phyloP scores from a whole-genome alignment of 2,329 filamentous ascomycete genomes.

The Hymenoscyphus scutula region DNA sequence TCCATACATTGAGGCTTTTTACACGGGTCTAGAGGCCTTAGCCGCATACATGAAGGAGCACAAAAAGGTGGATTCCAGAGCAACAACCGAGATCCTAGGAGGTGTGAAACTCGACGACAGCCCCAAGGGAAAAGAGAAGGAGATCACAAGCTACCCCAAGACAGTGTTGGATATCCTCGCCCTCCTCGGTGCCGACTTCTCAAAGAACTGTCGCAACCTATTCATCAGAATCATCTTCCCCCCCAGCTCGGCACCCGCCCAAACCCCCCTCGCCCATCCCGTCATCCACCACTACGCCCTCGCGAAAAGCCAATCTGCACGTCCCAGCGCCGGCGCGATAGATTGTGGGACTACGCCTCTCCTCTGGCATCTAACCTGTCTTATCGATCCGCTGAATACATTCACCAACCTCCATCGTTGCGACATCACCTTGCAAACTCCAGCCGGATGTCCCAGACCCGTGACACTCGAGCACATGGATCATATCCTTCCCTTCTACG shows the following conservation, averaged over 20 bases:
- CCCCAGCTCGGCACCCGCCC: no score
- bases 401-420: background rate
- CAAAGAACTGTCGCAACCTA: background rate
- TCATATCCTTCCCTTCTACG: constrained; percentile 31
- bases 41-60: background rate
- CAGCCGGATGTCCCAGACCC: background rate
- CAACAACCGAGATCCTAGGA: background rate
- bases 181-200: background rate
- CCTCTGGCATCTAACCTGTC: background rate
- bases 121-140: background rate
- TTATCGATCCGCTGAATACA: background rate
- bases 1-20: background rate
- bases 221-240: constrained; percentile 2
- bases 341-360: background rate
- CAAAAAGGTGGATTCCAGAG: background rate
- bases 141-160: background rate
- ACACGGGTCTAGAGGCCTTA: background rate
- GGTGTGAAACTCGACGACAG: background rate
- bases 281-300: background rate
- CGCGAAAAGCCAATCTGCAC: background rate
- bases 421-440: constrained; percentile 1
- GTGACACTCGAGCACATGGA: constrained; percentile 20
- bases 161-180: background rate
- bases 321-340: background rate
- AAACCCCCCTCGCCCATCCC: background rate